Evolutionary conservation across 768 basidiomycete species (phyloP), one percentile per base, ranked within the genome.

Genomic region (Tulasnella sp.): DNA sequence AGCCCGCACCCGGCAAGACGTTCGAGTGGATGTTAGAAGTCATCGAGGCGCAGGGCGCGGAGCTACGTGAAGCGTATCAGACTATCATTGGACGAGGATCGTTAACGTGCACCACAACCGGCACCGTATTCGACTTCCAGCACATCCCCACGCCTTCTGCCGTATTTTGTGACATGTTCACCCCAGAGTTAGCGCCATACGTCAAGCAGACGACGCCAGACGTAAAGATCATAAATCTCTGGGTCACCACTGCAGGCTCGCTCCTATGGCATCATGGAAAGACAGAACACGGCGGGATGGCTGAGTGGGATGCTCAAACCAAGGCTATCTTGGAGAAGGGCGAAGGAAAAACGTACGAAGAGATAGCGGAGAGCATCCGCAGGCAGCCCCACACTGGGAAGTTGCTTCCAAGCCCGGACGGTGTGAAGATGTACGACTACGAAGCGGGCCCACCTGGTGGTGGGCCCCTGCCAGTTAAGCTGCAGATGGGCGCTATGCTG

Each of bases 341-440:
- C 38, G 25, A 25, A 12, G 1, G 27, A 21, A n/a, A 25, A 38
- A 9, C 4, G 1, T 4, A 17, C 21, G 3, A 34, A 17, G 38
- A 30, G 49, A 34, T n/a, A 15, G 42, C n/a, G 10, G 53, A 27
- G 19, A 38, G 34, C 53, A 54, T 30, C 31, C 10, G 25, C 19
- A 41, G 27, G 22, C 27, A 25, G 19, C 10, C 29, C 53, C 43
- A 27, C 15, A 12, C 34, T 17, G 53, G 53, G 27, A 22, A 10
- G 21, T 7, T 34, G 2, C 8, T 54, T 2, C 7, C 21, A 21
- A 27, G n/a, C n/a, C n/a, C n/a, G n/a, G n/a, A n/a, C n/a, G n/a
- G n/a, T n/a, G n/a, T n/a, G n/a, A n/a, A n/a, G 27, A 19, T 54
- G 42, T 54, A 30, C 53, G 53, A 54, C 53, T 54, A 54, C 24